Conservation (phyloP, 2,329 filamentous ascomycete genomes). For the Phialophora verrucosa region DNA sequence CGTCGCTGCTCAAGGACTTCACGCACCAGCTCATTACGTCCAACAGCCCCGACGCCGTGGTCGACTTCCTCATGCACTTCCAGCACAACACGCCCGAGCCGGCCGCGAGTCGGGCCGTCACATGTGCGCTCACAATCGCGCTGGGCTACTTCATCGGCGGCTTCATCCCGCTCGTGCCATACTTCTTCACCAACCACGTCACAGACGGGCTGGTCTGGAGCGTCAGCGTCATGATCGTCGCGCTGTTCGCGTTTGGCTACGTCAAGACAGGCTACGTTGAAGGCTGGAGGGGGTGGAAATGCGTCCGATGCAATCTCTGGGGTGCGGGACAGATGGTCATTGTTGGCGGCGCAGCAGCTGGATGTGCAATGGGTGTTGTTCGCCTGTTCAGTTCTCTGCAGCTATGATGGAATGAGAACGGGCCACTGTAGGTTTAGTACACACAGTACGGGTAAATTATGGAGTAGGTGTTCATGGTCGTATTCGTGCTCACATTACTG, state of each 20-base stretch:
- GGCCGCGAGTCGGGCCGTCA: constrained; percentile 37
- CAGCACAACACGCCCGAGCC: constrained; percentile 47
- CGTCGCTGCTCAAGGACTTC: constrained; percentile 32
- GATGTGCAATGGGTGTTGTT: constrained; percentile 65
- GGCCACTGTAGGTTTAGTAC: background rate
- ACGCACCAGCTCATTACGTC: constrained; percentile 34
- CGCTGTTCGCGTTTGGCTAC: constrained; percentile 59
- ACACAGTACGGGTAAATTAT: no score
- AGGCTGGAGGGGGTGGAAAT: constrained; percentile 50
- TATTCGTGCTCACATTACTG: no score
- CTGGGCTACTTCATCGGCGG: constrained; percentile 48
- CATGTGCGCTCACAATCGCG: constrained; percentile 50
- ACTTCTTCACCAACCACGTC: constrained; percentile 51
- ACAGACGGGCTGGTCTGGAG: constrained; percentile 54
- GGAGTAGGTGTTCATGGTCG: background rate
- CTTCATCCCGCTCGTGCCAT: constrained; percentile 59
- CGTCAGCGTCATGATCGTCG: constrained; percentile 57
- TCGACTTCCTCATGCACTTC: constrained; percentile 36
- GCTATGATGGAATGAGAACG: background rate
- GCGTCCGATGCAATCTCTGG: constrained; percentile 13
- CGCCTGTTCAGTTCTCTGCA: constrained; percentile 23
- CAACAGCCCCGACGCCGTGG: constrained; percentile 27
- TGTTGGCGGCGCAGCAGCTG: constrained; percentile 69
- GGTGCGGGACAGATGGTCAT: constrained; percentile 69
- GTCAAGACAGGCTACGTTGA: constrained; percentile 52